Evolutionary conservation across 2,329 filamentous ascomycete genomes (phyloP).

Genomic region (Lecanicillium sp.): DNA sequence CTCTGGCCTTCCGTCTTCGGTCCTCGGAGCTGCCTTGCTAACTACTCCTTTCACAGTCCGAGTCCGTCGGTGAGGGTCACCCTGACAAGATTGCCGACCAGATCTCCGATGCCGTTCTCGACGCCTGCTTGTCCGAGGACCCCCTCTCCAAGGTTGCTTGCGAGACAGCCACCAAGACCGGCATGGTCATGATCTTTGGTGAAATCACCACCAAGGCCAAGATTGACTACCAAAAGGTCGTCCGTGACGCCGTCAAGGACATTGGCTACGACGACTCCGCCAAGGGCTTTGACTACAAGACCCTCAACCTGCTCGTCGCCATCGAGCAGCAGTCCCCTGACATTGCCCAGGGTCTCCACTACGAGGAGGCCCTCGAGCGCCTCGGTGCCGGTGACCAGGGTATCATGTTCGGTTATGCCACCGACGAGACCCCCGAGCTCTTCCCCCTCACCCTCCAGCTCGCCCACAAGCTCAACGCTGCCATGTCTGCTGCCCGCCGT

Average conservation of each 20-base stretch:
- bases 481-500: slow-evolving; percentile 84
- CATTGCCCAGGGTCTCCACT: slow-evolving; percentile 98
- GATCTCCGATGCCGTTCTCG: slow-evolving; percentile 96
- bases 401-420: slow-evolving; percentile 99
- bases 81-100: slow-evolving; percentile 98
- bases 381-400: slow-evolving; percentile 98
- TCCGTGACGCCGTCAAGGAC: slow-evolving; percentile 92
- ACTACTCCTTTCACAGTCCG: slow-evolving; percentile 50
- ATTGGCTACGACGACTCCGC: slow-evolving; percentile 96
- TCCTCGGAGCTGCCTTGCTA: slow-evolving; percentile 18
- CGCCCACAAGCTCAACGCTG: slow-evolving; percentile 93
- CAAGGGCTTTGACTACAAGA: slow-evolving; percentile 99
- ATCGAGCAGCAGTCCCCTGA: slow-evolving; percentile 99
- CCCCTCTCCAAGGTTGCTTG: slow-evolving; percentile 98
- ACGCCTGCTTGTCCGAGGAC: slow-evolving; percentile 92
- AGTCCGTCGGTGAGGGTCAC: slow-evolving; percentile 85
- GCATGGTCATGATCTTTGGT: slow-evolving; percentile 98
- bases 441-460: slow-evolving; percentile 91
- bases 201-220: slow-evolving; percentile 97
- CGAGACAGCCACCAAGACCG: slow-evolving; percentile 99
- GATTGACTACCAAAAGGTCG: slow-evolving; percentile 97
- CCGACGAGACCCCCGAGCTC: slow-evolving; percentile 96
- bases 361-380: slow-evolving; percentile 94
- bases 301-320: slow-evolving; percentile 94
- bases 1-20: slow-evolving; percentile 4